Evolutionary conservation across 1,284 basidiomycete genomes (phyloP), one percentile per base, ranked within the genome.

Genomic region (Cutaneotrichosporon cavernicola): DNA sequence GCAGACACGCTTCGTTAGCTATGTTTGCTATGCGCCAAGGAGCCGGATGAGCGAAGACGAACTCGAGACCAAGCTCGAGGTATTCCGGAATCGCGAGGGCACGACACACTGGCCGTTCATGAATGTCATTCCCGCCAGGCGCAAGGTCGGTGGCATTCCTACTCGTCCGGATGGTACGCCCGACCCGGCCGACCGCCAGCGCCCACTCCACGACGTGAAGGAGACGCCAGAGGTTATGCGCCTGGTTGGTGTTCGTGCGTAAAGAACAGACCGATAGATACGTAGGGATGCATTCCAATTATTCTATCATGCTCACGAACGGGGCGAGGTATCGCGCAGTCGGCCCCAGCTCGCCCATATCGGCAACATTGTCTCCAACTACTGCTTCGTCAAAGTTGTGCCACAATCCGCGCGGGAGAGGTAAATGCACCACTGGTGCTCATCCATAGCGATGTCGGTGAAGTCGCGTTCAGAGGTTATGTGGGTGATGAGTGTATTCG

Each of bases 61-160:
- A 21, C 62, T 71, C 2, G 61, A 38, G 11, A 26, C 43, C 46
- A 67, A 63, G 56, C 58, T 60, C 14, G 38, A 56, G n/a, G 61
- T 72, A 1, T 72, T 72, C 60, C 49, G 63, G 14, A 58, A 50
- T n/a, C 53, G 69, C 30, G 67, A 69, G 59, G 66, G 70, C 18
- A 72, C 70, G 4, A 72, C 70, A 13, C 70, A 72, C 60, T 72
- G 69, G 65, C 70, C 70, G 8, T 62, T 69, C 56, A 64, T 65
- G 61, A 69, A 70, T 52, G 46, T 64, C 22, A 60, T 70, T 13
- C 69, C 69, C 2, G 64, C 56, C 5, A 50, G 60, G 18, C 63
- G 61, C 4, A 58, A 65, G 26, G 36, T 22, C 21, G 36, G 34
- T 10, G 46, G 30, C 8, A 7, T 21, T 14, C 52, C 63, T 46